Evolutionary conservation across 139 green algal genomes (phyloP), one percentile per base, ranked within the genome.

Genomic region (Chlorella sp.): DNA sequence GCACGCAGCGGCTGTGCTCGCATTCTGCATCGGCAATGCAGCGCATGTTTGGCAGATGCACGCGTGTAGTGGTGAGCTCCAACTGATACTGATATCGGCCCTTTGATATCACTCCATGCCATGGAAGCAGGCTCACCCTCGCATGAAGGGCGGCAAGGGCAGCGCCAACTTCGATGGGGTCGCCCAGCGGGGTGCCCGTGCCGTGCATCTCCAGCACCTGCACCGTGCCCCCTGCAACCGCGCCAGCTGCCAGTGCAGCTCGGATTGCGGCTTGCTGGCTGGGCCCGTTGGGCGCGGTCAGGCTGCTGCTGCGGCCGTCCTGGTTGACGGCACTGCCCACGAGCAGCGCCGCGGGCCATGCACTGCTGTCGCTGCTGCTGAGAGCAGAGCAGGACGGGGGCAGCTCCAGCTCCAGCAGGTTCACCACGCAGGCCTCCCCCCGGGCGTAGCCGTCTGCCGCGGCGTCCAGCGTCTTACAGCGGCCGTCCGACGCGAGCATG

Each of bases 241-340:
- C 51, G 5, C 15, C 23, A 12, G 27, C 11, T 3, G 25, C 11
- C 42, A 96, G 78, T 0, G 91, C 90, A 1, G 64, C 42, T 2
- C 82, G 76, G 0, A 97, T 80, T 17, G 93, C 92, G 7, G 58
- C 79, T 77, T 96, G 93, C 88, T 98, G 94, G 27, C 88, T 86
- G 8, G 91, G 92, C 1, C 94, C 94, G 67, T 94, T 95, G 51
- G 94, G 94, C 1, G 93, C 94, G 0, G 93, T 98, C 21, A 98
- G 83, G 56, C 78, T 85, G 80, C 85, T 94, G 76, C 87, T 94
- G 29, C 93, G 83, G 0, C 94, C 94, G 79, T 98, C 94, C 82
- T 98, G 94, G 80, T 96, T 96, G 25, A 97, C 91, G 0, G 84
- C 84, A 17, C 84, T 89, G 7, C 87, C 92, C 2, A 63, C 21